phyloP scores from a whole-genome alignment of 345 rosid species.

The Pistacia vera region DNA sequence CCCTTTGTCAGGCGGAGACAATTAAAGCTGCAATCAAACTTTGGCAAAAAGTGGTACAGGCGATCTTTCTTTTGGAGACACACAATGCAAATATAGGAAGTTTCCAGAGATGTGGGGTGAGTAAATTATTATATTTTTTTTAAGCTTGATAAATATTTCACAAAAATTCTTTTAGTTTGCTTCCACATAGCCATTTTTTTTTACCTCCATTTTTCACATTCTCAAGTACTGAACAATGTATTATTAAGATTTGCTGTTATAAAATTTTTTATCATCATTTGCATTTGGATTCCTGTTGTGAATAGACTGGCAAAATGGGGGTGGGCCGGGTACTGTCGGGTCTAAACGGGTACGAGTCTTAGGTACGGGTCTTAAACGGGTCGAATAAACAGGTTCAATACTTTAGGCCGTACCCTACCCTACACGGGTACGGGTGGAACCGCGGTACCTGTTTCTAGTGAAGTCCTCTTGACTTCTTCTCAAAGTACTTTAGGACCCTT shows the following conservation, averaged over 20 bases:
- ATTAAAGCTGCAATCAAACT: slow-evolving; percentile 67
- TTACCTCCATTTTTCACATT: not conserved
- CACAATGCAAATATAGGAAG: slow-evolving; percentile 46
- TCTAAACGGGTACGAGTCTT: too few relatives aligned
- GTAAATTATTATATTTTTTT: slow-evolving; percentile 24
- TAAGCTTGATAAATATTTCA: not conserved
- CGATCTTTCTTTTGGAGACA: slow-evolving; percentile 71
- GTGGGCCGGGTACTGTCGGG: too few relatives aligned
- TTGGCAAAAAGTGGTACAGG: slow-evolving; percentile 71
- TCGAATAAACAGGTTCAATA: too few relatives aligned
- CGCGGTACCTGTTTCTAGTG: too few relatives aligned
- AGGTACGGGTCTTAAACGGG: too few relatives aligned
- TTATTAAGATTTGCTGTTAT: not conserved
- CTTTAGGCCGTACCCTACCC: too few relatives aligned
- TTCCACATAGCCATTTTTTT: not conserved
- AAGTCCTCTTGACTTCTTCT: too few relatives aligned
- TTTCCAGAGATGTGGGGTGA: slow-evolving; percentile 78
- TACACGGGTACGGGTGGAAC: too few relatives aligned
- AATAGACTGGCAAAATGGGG: not conserved
- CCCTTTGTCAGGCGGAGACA: slow-evolving; percentile 62
- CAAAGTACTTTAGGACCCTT: too few relatives aligned
- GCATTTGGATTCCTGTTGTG: not conserved
- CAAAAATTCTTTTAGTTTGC: not conserved
- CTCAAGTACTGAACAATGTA: not conserved
- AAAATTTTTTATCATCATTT: not conserved